phyloP scores from a whole-genome alignment of 345 rosid genomes.

The Anastatica hierochuntica region DNA sequence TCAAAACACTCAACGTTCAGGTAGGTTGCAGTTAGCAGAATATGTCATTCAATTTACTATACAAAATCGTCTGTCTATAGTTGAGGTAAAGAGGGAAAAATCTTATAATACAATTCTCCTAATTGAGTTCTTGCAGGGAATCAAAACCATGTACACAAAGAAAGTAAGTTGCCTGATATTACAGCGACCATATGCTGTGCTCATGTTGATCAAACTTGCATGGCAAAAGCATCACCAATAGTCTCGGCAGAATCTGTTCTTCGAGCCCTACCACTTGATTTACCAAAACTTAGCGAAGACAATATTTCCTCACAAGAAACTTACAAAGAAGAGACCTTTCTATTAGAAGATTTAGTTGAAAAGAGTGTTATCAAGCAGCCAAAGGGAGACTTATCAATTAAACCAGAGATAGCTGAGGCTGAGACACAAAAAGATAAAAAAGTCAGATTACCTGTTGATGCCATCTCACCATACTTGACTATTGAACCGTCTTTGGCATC shows the following conservation, averaged over 20 bases:
- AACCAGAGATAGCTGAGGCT: constrained; percentile 28
- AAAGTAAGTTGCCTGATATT: constrained; percentile 18
- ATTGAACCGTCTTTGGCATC: constrained; percentile 94
- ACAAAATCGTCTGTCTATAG: not conserved
- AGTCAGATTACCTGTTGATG: constrained; percentile 28
- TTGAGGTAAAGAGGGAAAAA: not conserved
- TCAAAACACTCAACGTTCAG: constrained; percentile 33
- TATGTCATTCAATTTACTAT: not conserved
- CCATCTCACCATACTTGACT: constrained; percentile 52
- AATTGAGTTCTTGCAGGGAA: constrained; percentile 32
- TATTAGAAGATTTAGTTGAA: constrained; percentile 23
- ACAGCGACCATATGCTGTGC: constrained; percentile 9
- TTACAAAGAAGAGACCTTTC: constrained; percentile 31
- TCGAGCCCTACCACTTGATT: constrained; percentile 18
- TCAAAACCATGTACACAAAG: constrained; percentile 20
- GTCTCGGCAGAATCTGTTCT: constrained; percentile 27
- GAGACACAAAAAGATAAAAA: constrained; percentile 32
- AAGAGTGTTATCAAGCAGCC: constrained; percentile 27
- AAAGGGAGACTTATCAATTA: constrained; percentile 27
- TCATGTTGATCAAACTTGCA: constrained; percentile 26
- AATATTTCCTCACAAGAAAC: constrained; percentile 16
- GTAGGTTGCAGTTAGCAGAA: constrained; percentile 24
- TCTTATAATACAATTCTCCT: not conserved
- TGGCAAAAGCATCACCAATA: constrained; percentile 27
- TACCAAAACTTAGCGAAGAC: constrained; percentile 25